Conservation (phyloP, 1,284 basidiomycete species). For the Caloboletus firmus region DNA sequence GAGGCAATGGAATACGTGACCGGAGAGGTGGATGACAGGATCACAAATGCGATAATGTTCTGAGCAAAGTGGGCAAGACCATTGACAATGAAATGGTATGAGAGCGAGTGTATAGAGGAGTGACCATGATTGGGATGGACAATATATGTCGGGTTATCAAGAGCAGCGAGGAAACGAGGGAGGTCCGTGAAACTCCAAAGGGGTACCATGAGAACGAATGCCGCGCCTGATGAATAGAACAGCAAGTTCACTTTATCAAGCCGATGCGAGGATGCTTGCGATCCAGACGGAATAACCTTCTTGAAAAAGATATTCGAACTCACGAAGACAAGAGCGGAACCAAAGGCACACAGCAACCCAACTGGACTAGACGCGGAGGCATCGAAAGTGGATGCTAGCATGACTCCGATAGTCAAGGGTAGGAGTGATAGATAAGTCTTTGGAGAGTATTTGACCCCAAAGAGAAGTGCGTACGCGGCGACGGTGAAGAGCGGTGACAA, state of each 20-base stretch:
- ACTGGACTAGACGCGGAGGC: slow-evolving; percentile 80
- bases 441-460: slow-evolving; percentile 88
- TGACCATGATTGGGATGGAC: slow-evolving; percentile 52
- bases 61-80: slow-evolving; percentile 96
- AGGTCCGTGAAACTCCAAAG: slow-evolving; percentile 90
- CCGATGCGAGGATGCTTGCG: slow-evolving; percentile 60
- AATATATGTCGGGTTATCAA: slow-evolving; percentile 43
- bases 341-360: slow-evolving; percentile 89
- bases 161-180: slow-evolving; percentile 55
- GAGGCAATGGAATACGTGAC: slow-evolving; percentile 99
- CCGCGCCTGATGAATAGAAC: slow-evolving; percentile 93
- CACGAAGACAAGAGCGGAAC: slow-evolving; percentile 94
- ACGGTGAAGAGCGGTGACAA: slow-evolving; percentile 97
- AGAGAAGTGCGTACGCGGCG: slow-evolving; percentile 88
- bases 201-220: slow-evolving; percentile 92
- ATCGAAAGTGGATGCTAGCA: slow-evolving; percentile 96
- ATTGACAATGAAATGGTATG: slow-evolving; percentile 85
- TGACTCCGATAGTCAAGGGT: slow-evolving; percentile 93
- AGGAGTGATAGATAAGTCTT: slow-evolving; percentile 94
- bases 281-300: slow-evolving; percentile 86
- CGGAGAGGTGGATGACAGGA: slow-evolving; percentile 93
- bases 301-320: slow-evolving; percentile 99
- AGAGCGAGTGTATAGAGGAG: slow-evolving; percentile 53
- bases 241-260: slow-evolving; percentile 97
- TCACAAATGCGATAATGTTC: slow-evolving; percentile 96